Percentiles rank a stretch among this genome's conserved stretches.
Evolutionary conservation across 2,329 filamentous ascomycete species (phyloP).

Genomic region (Coniella lustricola): DNA sequence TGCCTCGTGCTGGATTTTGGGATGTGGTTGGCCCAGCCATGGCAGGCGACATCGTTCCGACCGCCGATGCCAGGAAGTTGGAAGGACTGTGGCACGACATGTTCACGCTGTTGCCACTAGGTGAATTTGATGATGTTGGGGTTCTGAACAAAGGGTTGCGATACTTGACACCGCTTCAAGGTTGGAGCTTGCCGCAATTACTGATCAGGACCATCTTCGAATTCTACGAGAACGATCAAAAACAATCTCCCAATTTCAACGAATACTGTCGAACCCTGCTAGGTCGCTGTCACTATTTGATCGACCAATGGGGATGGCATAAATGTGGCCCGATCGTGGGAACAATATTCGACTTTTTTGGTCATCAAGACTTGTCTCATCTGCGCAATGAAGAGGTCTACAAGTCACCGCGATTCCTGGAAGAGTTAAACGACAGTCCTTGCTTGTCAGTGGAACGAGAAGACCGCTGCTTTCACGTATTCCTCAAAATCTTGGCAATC

Average conservation of each 20-base stretch:
- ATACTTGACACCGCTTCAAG: slow-evolving; percentile 30
- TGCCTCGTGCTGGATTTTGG: slow-evolving; percentile 54
- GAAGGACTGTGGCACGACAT: slow-evolving; percentile 52
- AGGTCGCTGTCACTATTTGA: slow-evolving; percentile 54
- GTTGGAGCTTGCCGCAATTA: slow-evolving; percentile 54
- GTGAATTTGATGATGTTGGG: slow-evolving; percentile 51
- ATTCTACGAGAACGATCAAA: slow-evolving; percentile 47
- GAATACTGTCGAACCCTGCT: slow-evolving; percentile 55
- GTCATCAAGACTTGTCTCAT: slow-evolving; percentile 53
- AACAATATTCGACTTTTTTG: slow-evolving; percentile 62
- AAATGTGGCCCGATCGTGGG: slow-evolving; percentile 51
- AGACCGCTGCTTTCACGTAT: slow-evolving; percentile 61
- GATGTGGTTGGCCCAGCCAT: slow-evolving; percentile 44
- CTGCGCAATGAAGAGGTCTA: slow-evolving; percentile 58
- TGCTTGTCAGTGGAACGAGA: slow-evolving; percentile 43
- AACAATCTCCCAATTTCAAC: slow-evolving; percentile 56
- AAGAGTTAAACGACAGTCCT: slow-evolving; percentile 41
- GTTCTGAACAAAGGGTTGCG: slow-evolving; percentile 35
- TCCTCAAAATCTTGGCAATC: slow-evolving; percentile 56
- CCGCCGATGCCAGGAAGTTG: slow-evolving; percentile 38
- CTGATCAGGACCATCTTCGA: slow-evolving; percentile 51
- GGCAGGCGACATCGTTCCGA: slow-evolving; percentile 26
- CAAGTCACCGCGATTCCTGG: slow-evolving; percentile 54
- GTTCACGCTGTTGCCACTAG: slow-evolving; percentile 55
- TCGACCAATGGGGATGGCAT: slow-evolving; percentile 60